A percentile compares a stretch with the other conserved stretches of the same genome.
Evolutionary conservation across 1,284 basidiomycete genomes (phyloP).

Genomic region (Gastroboletus turbinatus): DNA sequence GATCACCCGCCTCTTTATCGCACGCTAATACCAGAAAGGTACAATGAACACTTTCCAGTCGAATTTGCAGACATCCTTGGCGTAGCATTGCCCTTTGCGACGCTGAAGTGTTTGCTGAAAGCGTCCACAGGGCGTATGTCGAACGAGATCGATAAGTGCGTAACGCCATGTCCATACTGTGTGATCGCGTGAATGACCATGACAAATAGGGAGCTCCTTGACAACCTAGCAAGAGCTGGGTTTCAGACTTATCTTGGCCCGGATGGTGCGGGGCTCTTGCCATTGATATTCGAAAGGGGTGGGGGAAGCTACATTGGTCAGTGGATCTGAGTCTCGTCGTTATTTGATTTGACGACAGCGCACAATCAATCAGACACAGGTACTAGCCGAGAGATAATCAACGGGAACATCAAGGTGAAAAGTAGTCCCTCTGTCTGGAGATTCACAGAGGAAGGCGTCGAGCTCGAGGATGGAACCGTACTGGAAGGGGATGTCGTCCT

Average conservation of each 20-base stretch:
- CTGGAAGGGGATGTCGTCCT: slow-evolving; percentile 45
- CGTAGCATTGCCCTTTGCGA: slow-evolving; percentile 21
- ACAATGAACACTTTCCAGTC: slow-evolving; percentile 27
- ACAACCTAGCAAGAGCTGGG: slow-evolving; percentile 40
- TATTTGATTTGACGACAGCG: background rate
- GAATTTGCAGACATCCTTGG: slow-evolving; percentile 28
- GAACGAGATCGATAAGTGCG: slow-evolving; percentile 26
- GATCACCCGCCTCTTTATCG: background rate
- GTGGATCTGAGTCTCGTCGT: background rate
- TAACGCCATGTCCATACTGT: background rate
- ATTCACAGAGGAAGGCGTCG: slow-evolving; percentile 36
- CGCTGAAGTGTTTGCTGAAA: slow-evolving; percentile 13
- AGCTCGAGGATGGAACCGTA: slow-evolving; percentile 40
- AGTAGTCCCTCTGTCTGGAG: slow-evolving; percentile 33
- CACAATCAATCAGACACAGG: slow-evolving; percentile 32
- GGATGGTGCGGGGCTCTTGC: slow-evolving; percentile 39
- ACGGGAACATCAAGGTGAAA: slow-evolving; percentile 47
- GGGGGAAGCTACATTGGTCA: slow-evolving; percentile 44
- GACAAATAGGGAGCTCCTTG: slow-evolving; percentile 35
- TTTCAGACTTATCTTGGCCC: slow-evolving; percentile 45
- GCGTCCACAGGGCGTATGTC: slow-evolving; percentile 2
- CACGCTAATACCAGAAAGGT: slow-evolving; percentile 15
- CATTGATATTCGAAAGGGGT: slow-evolving; percentile 36
- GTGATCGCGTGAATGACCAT: background rate
- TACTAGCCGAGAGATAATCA: slow-evolving; percentile 38